These are phyloP conservation scores for Russula emetica DNA, from an alignment of 768 basidiomycete genomes.

Conservation along the genomic window DNA sequence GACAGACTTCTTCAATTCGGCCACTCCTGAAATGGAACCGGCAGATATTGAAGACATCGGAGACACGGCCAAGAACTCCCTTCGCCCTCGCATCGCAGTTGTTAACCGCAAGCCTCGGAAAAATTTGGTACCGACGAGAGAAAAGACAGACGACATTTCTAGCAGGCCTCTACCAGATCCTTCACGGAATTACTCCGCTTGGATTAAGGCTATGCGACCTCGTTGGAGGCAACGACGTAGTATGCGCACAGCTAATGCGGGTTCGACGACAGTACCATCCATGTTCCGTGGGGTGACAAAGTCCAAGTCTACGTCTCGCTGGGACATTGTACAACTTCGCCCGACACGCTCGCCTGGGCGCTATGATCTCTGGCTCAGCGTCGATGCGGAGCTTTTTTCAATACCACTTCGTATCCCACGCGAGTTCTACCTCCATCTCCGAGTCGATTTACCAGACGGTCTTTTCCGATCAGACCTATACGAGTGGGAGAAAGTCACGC, in stretches of 20 bases:
- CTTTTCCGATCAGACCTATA: constrained; percentile 70
- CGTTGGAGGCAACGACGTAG: constrained; percentile 67
- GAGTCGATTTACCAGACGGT: constrained; percentile 58
- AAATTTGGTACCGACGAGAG: constrained; percentile 44
- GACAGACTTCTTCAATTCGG: constrained; percentile 82
- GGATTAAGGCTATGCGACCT: constrained; percentile 71
- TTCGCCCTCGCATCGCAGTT: constrained; percentile 47
- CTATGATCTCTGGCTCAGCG: constrained; percentile 83
- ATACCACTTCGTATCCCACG: constrained; percentile 83
- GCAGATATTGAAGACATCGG: constrained; percentile 60
- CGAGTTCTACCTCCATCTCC: constrained; percentile 90
- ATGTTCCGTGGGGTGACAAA: constrained; percentile 68
- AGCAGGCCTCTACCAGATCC: constrained; percentile 57
- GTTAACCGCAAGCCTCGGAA: constrained; percentile 46
- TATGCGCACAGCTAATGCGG: constrained; percentile 37
- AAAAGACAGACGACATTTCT: constrained; percentile 29
- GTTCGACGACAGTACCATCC: constrained; percentile 51
- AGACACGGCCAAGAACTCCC: constrained; percentile 23
- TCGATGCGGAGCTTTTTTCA: constrained; percentile 72
- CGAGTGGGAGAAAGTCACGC: constrained; percentile 62
- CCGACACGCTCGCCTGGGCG: constrained; percentile 72
- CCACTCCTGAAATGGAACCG: constrained; percentile 34
- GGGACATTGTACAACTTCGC: constrained; percentile 93
- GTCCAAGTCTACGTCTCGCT: constrained; percentile 59
- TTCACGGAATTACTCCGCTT: constrained; percentile 60